These are phyloP conservation scores for Pseudocercospora ulei DNA, from an alignment of 2,329 filamentous ascomycete genomes.

Conservation along the genomic window DNA sequence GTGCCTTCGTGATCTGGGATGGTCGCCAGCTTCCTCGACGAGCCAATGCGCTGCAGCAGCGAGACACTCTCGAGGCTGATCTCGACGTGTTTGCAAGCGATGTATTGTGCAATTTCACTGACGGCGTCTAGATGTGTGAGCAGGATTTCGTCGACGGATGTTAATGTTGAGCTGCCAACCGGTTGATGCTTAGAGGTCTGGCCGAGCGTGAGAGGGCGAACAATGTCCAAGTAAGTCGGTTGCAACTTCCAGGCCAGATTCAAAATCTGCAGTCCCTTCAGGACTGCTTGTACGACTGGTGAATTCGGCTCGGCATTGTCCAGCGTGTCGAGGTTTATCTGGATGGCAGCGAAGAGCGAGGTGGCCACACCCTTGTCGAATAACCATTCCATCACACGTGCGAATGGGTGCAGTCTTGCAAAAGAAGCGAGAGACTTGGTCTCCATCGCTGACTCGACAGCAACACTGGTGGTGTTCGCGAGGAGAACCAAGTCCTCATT, in stretches of 20 bases:
- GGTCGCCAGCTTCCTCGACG: conserved; percentile 69
- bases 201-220: conserved; percentile 65
- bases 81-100: conserved; percentile 70
- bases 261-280: conserved; percentile 75
- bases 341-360: conserved; percentile 66
- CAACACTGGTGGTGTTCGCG: conserved; percentile 65
- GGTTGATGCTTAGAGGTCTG: conserved; percentile 51
- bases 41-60: conserved; percentile 75
- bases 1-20: conserved; percentile 54
- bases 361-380: conserved; percentile 84
- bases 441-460: conserved; percentile 64
- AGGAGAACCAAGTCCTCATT: conserved; percentile 88
- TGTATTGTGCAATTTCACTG: conserved; percentile 75
- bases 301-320: conserved; percentile 65
- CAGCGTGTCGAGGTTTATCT: conserved; percentile 64
- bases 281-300: conserved; percentile 66
- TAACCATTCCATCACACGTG: conserved; percentile 94
- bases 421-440: conserved; percentile 69
- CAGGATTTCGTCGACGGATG: conserved; percentile 87
- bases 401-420: conserved; percentile 80
- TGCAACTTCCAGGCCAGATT: conserved; percentile 76
- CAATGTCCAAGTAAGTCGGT: conserved; percentile 80
- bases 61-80: conserved; percentile 71
- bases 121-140: conserved; percentile 70
- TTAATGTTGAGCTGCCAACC: conserved; percentile 64